Base-by-base conservation (phyloP, 768 basidiomycete genomes). In the Myochromella boudieri region DNA sequence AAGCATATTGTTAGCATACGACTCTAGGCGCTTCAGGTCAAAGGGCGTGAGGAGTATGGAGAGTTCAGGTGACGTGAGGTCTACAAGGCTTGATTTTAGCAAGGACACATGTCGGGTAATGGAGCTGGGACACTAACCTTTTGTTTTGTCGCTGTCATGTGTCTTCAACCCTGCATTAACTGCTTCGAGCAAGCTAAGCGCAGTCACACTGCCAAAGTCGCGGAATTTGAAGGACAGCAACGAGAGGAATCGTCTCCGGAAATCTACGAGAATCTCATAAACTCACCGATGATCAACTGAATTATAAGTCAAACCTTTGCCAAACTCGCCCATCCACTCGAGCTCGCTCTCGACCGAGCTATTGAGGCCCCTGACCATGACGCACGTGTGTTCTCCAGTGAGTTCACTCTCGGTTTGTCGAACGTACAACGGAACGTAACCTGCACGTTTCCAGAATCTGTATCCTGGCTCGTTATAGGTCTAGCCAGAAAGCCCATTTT, bases 371-470 rank as follows among this genome's bases (percentile, higher is more conserved):
- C 91, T 79, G 1, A 95, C 80, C 97, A 99, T 98, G 27, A 97
- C 86, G 60, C 93, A 95, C 0, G 91, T 90, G 61, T 97, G 88
- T 67, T 99, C 97, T 29, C 97, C 97, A 0, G 97, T 99, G 41
- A 98, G 75, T 57, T 97, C 94, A 62, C 92, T 97, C 48, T 85
- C 76, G 4, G 93, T 95, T 67, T 98, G 97, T 24, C 95, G 84
- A 24, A 98, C 67, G 60, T 98, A 98, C 11, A 98, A 73, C 0
- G 97, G 97, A 0, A 91, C 79, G 62, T 87, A 99, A 10, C 91
- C 89, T 1, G 86, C 84, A 17, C 92, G 81, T 67, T 98, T 98
- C 97, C 97, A 98, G 73, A 98, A 99, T 50, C 91, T 77, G 37
- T 12, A 12, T 8, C 39, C 20, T 8, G 17, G 29, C 29, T 31